Base-by-base conservation (phyloP, 345 rosid species). In the Moricandia arvensis region DNA sequence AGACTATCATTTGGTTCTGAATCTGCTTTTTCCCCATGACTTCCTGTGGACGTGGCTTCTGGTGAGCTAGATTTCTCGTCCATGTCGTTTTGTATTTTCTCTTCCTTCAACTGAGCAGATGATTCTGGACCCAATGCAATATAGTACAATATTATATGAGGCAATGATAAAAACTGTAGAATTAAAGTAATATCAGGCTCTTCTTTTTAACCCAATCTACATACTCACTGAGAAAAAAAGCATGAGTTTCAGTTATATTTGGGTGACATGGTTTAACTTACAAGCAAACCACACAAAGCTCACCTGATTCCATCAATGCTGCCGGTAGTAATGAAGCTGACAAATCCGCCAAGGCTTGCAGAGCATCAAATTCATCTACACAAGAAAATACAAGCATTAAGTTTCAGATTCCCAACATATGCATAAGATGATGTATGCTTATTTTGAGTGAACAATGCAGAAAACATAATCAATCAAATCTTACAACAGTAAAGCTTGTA, bases 321-420 rank as follows among this genome's bases (percentile, higher is more conserved):
- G 61, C 78, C 51, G 88, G 86, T 76, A 79, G 81, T 79, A 82
- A 77, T 81, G 85, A 79, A 37, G 80, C 78, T 59, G 94, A 93
- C 84, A 96, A 71, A 79, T 91, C 89, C 54, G 94, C 96, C 81
- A 91, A 79, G 30, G 92, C 87, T 75, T 91, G 88, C 54, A 94
- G 82, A 59, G 97, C 98, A 83, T 89, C 87, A 30, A 91, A 82
- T 78, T 85, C 93, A 85, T 82, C 97, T 89, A 72, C 79, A 80
- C 74, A 63, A 1, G 71, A 64, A 74, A 63, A 74, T 10, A 49
- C 26, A n/a, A 35, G 45, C 54, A 24, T 37, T 60, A 53, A 61
- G 58, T 60, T 58, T 71, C 47, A 64, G 45, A 63, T 63, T 64
- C 41, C 41, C 3, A 29, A 29, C 49, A 63, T 69, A 76, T 18